Percentiles rank a stretch among this genome's conserved stretches.
phyloP scores from a whole-genome alignment of 257 asterid genomes.

The Coffea canephora region DNA sequence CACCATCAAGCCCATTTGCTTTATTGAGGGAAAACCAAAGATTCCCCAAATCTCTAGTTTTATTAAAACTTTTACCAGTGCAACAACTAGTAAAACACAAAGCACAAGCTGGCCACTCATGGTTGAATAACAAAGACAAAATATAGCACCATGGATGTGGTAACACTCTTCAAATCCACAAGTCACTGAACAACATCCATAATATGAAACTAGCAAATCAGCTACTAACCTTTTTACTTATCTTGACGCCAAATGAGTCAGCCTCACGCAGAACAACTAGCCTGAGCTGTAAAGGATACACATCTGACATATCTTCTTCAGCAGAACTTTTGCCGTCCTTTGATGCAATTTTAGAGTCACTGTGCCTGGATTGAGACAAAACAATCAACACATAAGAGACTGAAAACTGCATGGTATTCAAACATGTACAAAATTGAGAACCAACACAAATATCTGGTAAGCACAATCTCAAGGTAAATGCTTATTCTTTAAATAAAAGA shows the following conservation, averaged over 20 bases:
- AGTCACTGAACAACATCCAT: constrained; percentile 6
- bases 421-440: constrained; percentile 4
- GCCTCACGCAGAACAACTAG: constrained; percentile 69
- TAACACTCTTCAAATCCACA: not conserved
- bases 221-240: constrained; percentile 76
- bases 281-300: constrained; percentile 84
- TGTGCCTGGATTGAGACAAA: constrained; percentile 61
- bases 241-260: constrained; percentile 62
- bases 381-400: constrained; percentile 2
- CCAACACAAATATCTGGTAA: not conserved
- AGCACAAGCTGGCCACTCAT: not conserved
- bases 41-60: not conserved
- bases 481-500: not conserved
- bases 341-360: constrained; percentile 56
- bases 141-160: not conserved
- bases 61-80: constrained; percentile 1
- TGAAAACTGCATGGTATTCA: constrained; percentile 4
- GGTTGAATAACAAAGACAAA: not conserved
- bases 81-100: not conserved
- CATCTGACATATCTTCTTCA: constrained; percentile 89
- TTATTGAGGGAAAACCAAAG: not conserved
- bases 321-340: constrained; percentile 55
- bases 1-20: not conserved
- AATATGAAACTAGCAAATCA: constrained; percentile 19
- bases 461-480: not conserved